A percentile compares a stretch with the other conserved stretches of the same genome.
Evolutionary conservation across 495 filamentous ascomycete species (phyloP).

Genomic region (Trichoderma virens): DNA sequence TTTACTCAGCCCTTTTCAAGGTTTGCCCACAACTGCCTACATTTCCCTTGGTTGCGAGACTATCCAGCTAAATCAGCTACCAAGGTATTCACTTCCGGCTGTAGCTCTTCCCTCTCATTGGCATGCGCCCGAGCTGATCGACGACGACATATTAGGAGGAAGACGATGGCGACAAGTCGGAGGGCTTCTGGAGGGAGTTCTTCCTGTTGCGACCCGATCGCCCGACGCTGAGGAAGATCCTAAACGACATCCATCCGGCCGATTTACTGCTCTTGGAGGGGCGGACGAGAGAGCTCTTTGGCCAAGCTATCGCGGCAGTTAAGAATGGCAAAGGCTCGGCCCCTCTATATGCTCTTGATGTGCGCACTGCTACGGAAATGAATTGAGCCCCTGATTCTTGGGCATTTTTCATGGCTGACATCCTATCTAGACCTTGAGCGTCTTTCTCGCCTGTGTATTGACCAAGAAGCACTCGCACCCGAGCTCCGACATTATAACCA

Average conservation of each 20-base stretch:
- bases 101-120: background rate
- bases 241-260: conserved; percentile 60
- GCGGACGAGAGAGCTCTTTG: conserved; percentile 73
- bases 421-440: conserved; percentile 69
- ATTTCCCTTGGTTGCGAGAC: background rate
- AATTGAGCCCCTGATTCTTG: background rate
- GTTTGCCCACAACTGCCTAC: conserved; percentile 37
- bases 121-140: background rate
- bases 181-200: conserved; percentile 95
- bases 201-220: conserved; percentile 80
- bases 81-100: background rate
- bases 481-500: conserved; percentile 86
- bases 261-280: conserved; percentile 66
- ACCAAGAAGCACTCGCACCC: conserved; percentile 91
- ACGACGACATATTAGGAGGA: conserved; percentile 45
- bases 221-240: conserved; percentile 52
- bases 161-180: conserved; percentile 56
- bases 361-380: conserved; percentile 35
- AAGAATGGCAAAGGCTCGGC: conserved; percentile 52
- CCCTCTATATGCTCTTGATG: conserved; percentile 81
- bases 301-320: conserved; percentile 60
- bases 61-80: background rate
- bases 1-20: conserved; percentile 83
- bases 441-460: conserved; percentile 73
- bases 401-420: background rate